Evolutionary conservation across 768 basidiomycete genomes (phyloP).

Genomic region (Hygrophorus pudorinus): DNA sequence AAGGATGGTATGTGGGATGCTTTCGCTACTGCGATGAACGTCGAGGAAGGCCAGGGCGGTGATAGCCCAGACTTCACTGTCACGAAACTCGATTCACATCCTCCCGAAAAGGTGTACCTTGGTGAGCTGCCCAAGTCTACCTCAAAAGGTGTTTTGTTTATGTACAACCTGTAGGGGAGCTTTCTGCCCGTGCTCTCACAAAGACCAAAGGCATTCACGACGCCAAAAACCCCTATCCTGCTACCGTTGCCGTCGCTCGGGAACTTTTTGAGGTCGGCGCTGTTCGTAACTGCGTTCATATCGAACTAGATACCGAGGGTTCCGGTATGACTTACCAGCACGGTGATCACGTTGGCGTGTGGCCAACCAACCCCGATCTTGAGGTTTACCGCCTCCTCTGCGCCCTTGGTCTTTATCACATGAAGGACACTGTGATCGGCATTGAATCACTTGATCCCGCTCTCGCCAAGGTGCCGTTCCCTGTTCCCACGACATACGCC

Average conservation of each 20-base stretch:
- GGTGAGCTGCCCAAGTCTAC: conserved; percentile 37
- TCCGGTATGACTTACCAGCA: conserved; percentile 98
- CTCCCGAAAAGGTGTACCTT: conserved; percentile 85
- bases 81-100: conserved; percentile 65
- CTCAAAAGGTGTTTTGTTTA: not conserved
- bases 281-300: conserved; percentile 87
- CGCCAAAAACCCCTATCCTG: conserved; percentile 92
- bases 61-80: conserved; percentile 93
- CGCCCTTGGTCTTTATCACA: conserved; percentile 73
- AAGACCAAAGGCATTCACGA: conserved; percentile 95
- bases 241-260: conserved; percentile 64
- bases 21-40: conserved; percentile 71
- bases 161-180: conserved; percentile 52
- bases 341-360: conserved; percentile 95
- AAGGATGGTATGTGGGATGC: conserved; percentile 96
- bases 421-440: conserved; percentile 75
- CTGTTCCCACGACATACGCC: conserved; percentile 89
- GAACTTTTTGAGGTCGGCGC: conserved; percentile 74
- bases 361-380: conserved; percentile 89
- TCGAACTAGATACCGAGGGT: conserved; percentile 89
- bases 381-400: conserved; percentile 87
- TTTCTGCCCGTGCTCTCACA: conserved; percentile 88
- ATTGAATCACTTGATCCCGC: conserved; percentile 98
- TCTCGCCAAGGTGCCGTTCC: conserved; percentile 97
- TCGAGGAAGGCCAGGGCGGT: conserved; percentile 94